Percentiles rank a stretch among this genome's conserved stretches.
phyloP scores from a whole-genome alignment of 2,329 filamentous ascomycete species.

The Cercospora brassicicola region DNA sequence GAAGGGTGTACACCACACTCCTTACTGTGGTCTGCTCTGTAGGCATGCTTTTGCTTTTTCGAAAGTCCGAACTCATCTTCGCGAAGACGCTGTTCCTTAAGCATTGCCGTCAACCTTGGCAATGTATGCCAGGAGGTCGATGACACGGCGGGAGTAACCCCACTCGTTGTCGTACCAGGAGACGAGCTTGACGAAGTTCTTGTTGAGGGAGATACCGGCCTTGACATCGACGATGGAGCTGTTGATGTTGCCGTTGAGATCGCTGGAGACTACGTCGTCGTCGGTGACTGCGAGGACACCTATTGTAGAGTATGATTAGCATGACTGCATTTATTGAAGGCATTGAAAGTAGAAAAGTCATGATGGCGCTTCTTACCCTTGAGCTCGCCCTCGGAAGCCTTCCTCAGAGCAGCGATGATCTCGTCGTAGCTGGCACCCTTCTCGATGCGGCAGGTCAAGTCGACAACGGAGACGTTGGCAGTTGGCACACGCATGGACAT shows the following conservation, averaged over 20 bases:
- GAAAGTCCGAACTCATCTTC: background rate
- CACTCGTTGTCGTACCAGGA: conserved; percentile 90
- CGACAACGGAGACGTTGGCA: conserved; percentile 97
- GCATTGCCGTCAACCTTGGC: conserved; percentile 43
- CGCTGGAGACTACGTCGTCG: conserved; percentile 92
- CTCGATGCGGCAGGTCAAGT: conserved; percentile 90
- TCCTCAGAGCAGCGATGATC: conserved; percentile 89
- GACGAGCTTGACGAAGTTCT: conserved; percentile 98
- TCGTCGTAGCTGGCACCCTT: conserved; percentile 84
- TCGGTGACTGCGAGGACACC: conserved; percentile 92
- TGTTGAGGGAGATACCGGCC: conserved; percentile 97
- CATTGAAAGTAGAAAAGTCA: background rate
- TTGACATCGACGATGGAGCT: conserved; percentile 99
- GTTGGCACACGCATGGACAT: conserved; percentile 99
- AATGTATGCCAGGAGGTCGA: conserved; percentile 50
- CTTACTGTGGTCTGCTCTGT: conserved; percentile 6
- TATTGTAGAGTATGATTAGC: conserved; percentile 40
- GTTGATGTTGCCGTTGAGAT: conserved; percentile 87
- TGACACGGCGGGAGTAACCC: conserved; percentile 88
- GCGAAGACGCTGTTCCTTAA: conserved; percentile 23
- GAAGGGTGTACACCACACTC: background rate
- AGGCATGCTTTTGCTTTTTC: conserved; percentile 6
- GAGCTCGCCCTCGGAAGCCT: conserved; percentile 75
- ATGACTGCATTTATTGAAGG: background rate
- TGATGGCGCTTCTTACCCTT: conserved; percentile 65